These are phyloP conservation scores for Diaporthe humulicola DNA, from an alignment of 2,329 filamentous ascomycete species.

Conservation along the genomic window DNA sequence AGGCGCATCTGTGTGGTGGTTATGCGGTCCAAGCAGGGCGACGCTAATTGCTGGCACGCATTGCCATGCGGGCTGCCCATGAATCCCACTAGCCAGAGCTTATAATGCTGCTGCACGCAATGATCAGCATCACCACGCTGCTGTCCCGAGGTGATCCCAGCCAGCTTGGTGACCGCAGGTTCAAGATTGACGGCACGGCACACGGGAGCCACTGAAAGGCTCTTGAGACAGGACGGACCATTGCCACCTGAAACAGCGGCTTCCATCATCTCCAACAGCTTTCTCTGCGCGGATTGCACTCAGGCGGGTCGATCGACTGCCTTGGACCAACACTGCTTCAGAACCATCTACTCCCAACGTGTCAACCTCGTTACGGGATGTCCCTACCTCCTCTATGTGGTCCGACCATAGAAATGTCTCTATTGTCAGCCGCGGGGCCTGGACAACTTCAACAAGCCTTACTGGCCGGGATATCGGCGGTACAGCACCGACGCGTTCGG, in stretches of 20 bases:
- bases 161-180: neutral
- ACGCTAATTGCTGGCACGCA: constrained; percentile 10
- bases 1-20: neutral
- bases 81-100: constrained; percentile 25
- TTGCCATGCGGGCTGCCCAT: constrained; percentile 18
- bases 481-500: neutral
- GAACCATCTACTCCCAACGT: neutral
- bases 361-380: neutral
- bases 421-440: neutral
- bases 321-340: neutral
- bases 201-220: constrained; percentile 4
- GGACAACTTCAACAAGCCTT: neutral
- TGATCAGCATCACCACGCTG: constrained; percentile 19
- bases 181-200: neutral
- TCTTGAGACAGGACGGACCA: constrained; percentile 7
- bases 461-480: neutral
- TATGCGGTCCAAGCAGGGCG: neutral
- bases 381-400: neutral
- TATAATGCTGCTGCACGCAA: constrained; percentile 2
- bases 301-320: neutral
- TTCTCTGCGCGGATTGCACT: neutral
- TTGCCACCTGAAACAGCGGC: constrained; percentile 15
- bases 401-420: neutral
- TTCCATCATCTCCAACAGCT: neutral
- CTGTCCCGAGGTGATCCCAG: constrained; percentile 16